Evolutionary conservation across 805 yeast species (phyloP).

Genomic region (Yamadazyma ubonensis): DNA sequence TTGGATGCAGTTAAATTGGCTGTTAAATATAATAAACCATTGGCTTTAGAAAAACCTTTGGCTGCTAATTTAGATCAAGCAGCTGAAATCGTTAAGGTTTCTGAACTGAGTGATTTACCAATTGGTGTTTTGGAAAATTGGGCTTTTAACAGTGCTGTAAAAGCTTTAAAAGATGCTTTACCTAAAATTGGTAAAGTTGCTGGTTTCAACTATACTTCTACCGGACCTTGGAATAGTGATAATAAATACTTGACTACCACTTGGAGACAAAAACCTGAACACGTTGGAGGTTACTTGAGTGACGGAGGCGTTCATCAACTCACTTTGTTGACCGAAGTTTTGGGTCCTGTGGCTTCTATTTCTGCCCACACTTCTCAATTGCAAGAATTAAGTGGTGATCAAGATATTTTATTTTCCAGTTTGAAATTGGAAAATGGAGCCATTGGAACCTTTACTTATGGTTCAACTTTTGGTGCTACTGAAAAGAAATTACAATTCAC

Average conservation of each 20-base stretch:
- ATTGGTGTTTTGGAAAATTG: slow-evolving; percentile 84
- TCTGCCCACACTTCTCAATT: slow-evolving; percentile 79
- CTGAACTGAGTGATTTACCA: slow-evolving; percentile 62
- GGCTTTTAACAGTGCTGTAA: slow-evolving; percentile 66
- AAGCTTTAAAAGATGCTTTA: slow-evolving; percentile 50
- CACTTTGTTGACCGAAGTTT: slow-evolving; percentile 77
- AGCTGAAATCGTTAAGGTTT: slow-evolving; percentile 66
- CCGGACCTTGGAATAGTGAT: slow-evolving; percentile 64
- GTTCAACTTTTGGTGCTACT: slow-evolving; percentile 83
- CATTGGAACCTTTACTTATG: slow-evolving; percentile 84
- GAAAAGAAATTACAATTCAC: slow-evolving; percentile 65
- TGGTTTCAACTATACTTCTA: slow-evolving; percentile 69
- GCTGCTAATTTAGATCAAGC: slow-evolving; percentile 86
- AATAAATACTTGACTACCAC: slow-evolving; percentile 66
- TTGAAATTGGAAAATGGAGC: slow-evolving; percentile 57
- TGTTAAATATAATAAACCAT: slow-evolving; percentile 70
- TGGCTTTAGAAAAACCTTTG: slow-evolving; percentile 86
- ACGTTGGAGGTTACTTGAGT: slow-evolving; percentile 86
- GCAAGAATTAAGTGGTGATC: slow-evolving; percentile 74
- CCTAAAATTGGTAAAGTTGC: slow-evolving; percentile 70
- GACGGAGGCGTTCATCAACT: slow-evolving; percentile 98
- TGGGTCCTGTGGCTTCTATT: slow-evolving; percentile 71
- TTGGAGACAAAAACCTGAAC: slow-evolving; percentile 91
- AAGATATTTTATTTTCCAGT: slow-evolving; percentile 76
- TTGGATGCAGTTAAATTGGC: slow-evolving; percentile 67